These are phyloP conservation scores for Pseudocercospora cruenta DNA, from an alignment of 2,329 filamentous ascomycete species.

Conservation along the genomic window DNA sequence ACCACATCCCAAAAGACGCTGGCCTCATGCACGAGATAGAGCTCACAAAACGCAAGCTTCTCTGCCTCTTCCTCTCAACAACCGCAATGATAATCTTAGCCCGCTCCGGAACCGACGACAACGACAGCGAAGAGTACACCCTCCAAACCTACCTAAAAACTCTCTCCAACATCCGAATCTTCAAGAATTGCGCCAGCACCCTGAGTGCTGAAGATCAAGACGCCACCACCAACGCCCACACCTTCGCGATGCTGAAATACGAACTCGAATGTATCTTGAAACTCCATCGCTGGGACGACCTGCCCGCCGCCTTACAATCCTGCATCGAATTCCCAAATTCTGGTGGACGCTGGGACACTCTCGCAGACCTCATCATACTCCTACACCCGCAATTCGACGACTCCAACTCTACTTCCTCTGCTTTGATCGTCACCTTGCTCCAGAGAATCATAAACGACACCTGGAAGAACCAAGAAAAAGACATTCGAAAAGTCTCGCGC, in stretches of 20 bases:
- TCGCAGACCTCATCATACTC: slow-evolving; percentile 52
- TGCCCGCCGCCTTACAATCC: slow-evolving; percentile 62
- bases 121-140: slow-evolving; percentile 48
- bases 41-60: slow-evolving; percentile 59
- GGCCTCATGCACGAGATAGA: slow-evolving; percentile 21
- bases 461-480: slow-evolving; percentile 53
- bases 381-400: slow-evolving; percentile 42
- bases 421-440: slow-evolving; percentile 45
- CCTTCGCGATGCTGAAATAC: slow-evolving; percentile 68
- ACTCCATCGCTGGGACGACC: slow-evolving; percentile 68
- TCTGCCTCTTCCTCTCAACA: slow-evolving; percentile 70
- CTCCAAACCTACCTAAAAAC: slow-evolving; percentile 65
- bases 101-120: slow-evolving; percentile 45
- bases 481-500: slow-evolving; percentile 66
- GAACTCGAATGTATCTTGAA: slow-evolving; percentile 76
- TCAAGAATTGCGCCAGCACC: slow-evolving; percentile 47
- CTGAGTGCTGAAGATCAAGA: slow-evolving; percentile 45
- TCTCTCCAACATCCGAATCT: slow-evolving; percentile 64
- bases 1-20: slow-evolving; percentile 26
- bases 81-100: slow-evolving; percentile 53
- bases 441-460: slow-evolving; percentile 72
- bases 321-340: slow-evolving; percentile 33
- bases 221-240: slow-evolving; percentile 45
- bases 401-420: background rate
- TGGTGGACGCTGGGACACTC: slow-evolving; percentile 46